These are phyloP conservation scores for Nymphaea colorata DNA, from an alignment of 164 flowering plant genomes.

Conservation along the genomic window DNA sequence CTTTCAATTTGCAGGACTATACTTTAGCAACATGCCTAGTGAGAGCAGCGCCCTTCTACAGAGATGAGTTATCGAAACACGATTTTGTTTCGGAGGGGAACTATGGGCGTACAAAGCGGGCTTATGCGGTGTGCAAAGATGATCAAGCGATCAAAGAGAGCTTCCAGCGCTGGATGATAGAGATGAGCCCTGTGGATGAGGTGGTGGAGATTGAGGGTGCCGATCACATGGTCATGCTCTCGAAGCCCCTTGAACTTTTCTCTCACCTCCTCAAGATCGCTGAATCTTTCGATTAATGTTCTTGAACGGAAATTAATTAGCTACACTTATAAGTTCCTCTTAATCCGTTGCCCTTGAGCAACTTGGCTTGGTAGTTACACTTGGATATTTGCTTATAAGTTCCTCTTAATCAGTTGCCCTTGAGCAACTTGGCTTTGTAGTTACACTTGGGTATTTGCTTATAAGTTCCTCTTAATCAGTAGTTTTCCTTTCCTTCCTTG, in stretches of 20 bases:
- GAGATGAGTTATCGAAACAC: conserved; percentile 7
- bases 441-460: too few species aligned
- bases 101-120: conserved; percentile 11
- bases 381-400: too few species aligned
- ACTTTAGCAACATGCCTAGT: conserved; percentile 13
- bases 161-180: conserved; percentile 14
- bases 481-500: too few species aligned
- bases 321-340: too few species aligned
- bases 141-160: conserved; percentile 3
- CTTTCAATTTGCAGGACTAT: conserved; percentile 12
- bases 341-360: too few species aligned
- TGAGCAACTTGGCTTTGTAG: too few species aligned
- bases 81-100: conserved; percentile 7
- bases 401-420: too few species aligned
- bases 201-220: conserved; percentile 14
- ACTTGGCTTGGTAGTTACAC: too few species aligned
- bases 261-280: conserved; percentile 9
- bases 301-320: too few species aligned
- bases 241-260: conserved; percentile 10
- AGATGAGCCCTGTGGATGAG: conserved; percentile 9
- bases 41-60: conserved; percentile 12
- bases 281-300: not conserved
- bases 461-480: too few species aligned
- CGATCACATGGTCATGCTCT: conserved; percentile 20
- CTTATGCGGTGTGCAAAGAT: conserved; percentile 8